Percentiles rank a stretch among this genome's conserved stretches.
phyloP scores from a whole-genome alignment of 768 basidiomycete genomes.

The Termitomyces sp. region DNA sequence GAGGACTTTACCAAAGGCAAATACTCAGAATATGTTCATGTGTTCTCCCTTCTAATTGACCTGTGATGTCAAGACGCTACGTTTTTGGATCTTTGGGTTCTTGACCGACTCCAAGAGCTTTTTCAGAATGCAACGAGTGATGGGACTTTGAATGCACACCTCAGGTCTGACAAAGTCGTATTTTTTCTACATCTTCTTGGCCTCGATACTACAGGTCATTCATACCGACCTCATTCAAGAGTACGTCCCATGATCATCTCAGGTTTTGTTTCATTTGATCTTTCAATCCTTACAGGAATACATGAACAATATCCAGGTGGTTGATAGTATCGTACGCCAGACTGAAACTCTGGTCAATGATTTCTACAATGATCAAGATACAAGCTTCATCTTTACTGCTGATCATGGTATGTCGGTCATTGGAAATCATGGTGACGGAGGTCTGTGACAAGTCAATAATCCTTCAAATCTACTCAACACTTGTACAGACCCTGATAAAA shows the following conservation, averaged over 20 bases:
- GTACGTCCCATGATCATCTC: conserved; percentile 24
- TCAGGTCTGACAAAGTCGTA: conserved; percentile 56
- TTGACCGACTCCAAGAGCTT: conserved; percentile 58
- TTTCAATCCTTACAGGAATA: conserved; percentile 53
- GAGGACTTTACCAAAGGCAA: conserved; percentile 86
- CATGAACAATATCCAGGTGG: conserved; percentile 76
- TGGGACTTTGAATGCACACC: conserved; percentile 36
- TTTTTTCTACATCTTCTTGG: conserved; percentile 85
- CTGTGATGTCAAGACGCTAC: background rate
- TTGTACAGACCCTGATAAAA: conserved; percentile 75
- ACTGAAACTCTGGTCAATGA: conserved; percentile 55
- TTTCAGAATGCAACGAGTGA: conserved; percentile 61
- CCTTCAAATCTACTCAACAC: conserved; percentile 2
- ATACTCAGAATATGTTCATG: background rate
- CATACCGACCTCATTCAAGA: conserved; percentile 76
- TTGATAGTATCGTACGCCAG: conserved; percentile 66
- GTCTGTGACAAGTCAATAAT: conserved; percentile 29
- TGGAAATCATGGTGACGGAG: conserved; percentile 87
- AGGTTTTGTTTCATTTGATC: background rate
- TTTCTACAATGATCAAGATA: conserved; percentile 66
- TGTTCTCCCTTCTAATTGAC: background rate
- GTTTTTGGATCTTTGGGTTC: conserved; percentile 68
- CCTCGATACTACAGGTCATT: conserved; percentile 82
- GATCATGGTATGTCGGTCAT: conserved; percentile 89
- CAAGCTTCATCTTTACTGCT: conserved; percentile 76